phyloP scores from a whole-genome alignment of 768 basidiomycete species.

The Phanerochaete carnosa region DNA sequence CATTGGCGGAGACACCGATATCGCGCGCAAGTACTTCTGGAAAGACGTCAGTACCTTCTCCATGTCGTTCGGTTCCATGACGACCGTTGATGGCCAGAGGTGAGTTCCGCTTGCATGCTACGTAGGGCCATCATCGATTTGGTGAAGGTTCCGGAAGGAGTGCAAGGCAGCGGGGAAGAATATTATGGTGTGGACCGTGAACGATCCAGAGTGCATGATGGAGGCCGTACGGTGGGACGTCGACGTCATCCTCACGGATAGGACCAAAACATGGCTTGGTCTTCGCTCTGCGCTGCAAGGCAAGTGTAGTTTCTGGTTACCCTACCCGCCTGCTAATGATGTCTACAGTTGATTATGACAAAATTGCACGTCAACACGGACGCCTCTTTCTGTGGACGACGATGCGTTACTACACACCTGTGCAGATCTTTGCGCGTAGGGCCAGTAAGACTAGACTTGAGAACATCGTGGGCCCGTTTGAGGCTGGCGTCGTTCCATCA shows the following conservation, averaged over 20 bases:
- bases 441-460: slow-evolving; percentile 79
- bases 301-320: not conserved
- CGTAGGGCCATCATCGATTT: not conserved
- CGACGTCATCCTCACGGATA: slow-evolving; percentile 45
- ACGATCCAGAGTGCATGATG: slow-evolving; percentile 85
- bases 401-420: slow-evolving; percentile 54
- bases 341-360: slow-evolving; percentile 60
- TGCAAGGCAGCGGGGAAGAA: slow-evolving; percentile 78
- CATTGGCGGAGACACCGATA: slow-evolving; percentile 69
- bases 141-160: slow-evolving; percentile 68
- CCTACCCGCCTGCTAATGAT: not conserved
- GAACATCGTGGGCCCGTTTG: slow-evolving; percentile 9
- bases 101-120: slow-evolving; percentile 31
- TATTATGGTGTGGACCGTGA: slow-evolving; percentile 97
- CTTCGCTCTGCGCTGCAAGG: slow-evolving; percentile 31
- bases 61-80: slow-evolving; percentile 70
- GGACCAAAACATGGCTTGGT: slow-evolving; percentile 36
- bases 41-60: slow-evolving; percentile 82
- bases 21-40: slow-evolving; percentile 90
- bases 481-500: not conserved
- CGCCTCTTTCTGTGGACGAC: slow-evolving; percentile 77
- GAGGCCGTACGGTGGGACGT: slow-evolving; percentile 65
- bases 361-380: slow-evolving; percentile 56
- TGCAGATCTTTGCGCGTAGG: slow-evolving; percentile 38
- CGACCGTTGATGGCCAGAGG: slow-evolving; percentile 68